Conservation (phyloP, 179 eudicot species). For the Vitellaria paradoxa region DNA sequence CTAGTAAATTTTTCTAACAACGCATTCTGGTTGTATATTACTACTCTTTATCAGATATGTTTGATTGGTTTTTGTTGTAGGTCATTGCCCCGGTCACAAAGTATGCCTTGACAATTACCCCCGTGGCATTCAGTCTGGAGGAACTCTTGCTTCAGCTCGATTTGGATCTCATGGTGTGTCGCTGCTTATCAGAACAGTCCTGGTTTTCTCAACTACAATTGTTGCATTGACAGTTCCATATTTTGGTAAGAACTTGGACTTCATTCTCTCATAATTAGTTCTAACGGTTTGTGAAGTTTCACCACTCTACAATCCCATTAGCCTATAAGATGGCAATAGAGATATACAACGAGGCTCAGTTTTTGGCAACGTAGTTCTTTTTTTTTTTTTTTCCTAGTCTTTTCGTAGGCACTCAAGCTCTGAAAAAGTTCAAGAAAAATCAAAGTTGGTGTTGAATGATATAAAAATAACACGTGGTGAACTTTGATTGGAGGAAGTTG, state of each 20-base stretch:
- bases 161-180: constrained; percentile 26
- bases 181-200: constrained; percentile 38
- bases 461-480: no score
- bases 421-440: no score
- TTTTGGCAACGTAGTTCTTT: no score
- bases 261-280: neutral
- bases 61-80: constrained; percentile 23
- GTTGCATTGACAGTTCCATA: constrained; percentile 52
- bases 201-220: constrained; percentile 40
- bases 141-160: constrained; percentile 42
- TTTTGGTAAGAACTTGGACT: constrained; percentile 41
- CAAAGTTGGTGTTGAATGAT: no score
- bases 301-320: neutral
- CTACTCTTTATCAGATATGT: neutral
- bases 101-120: constrained; percentile 51
- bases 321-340: neutral
- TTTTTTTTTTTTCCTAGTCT: no score
- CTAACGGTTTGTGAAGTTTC: neutral
- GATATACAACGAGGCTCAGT: no score
- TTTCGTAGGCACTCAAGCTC: no score
- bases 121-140: constrained; percentile 49
- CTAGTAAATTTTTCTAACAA: no score
- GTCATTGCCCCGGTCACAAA: constrained; percentile 51
- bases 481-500: no score
- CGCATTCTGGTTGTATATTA: no score